Base-by-base conservation (phyloP, 2,329 filamentous ascomycete species). In the Thielaviopsis populi region DNA sequence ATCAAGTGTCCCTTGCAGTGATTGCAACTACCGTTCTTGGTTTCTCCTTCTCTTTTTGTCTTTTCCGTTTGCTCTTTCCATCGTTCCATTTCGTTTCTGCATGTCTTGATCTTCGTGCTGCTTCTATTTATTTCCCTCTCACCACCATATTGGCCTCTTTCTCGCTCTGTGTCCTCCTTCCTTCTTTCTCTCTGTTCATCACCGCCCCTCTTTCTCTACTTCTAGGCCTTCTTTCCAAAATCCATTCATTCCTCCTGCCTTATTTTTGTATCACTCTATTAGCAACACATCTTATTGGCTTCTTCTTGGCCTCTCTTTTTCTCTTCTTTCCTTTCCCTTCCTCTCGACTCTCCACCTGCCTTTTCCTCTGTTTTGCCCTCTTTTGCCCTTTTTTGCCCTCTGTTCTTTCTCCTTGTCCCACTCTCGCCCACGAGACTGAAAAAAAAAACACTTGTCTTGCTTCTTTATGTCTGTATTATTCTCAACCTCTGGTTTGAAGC, bases 281-380 rank as follows among this genome's bases (percentile, higher is more conserved):
- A 50, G 46, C 19, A 50, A 15, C 10, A 11, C 11, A 50, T 50
- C 24, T 48, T 8, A 50, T 50, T 50, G 22, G 46, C 1, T 24
- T 27, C 24, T 40, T 62, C 60, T 13, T 53, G n/a, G 15, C 46
- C n/a, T 33, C 60, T 63, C n/a, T 50, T 24, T 53, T 62, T 42
- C 15, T 11, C 46, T 17, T 48, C 33, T 30, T 13, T 8, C 10
- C 13, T 30, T 17, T 37, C 22, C 53, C 19, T 22, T 22, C 5
- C 8, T 37, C 33, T 10, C 33, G 6, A n/a, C 33, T 10, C 33
- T 37, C 33, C 7, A 4, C 10, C 7, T 37, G 33, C 10, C 33
- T 10, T 1, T 37, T 8, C 10, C 5, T 37, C 7, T 10, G 8
- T 37, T 8, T 37, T 10, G 6, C 33, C 30, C 3, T 37, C 4